Conservation (phyloP, 1,284 basidiomycete species). For the Naganishia albida region DNA sequence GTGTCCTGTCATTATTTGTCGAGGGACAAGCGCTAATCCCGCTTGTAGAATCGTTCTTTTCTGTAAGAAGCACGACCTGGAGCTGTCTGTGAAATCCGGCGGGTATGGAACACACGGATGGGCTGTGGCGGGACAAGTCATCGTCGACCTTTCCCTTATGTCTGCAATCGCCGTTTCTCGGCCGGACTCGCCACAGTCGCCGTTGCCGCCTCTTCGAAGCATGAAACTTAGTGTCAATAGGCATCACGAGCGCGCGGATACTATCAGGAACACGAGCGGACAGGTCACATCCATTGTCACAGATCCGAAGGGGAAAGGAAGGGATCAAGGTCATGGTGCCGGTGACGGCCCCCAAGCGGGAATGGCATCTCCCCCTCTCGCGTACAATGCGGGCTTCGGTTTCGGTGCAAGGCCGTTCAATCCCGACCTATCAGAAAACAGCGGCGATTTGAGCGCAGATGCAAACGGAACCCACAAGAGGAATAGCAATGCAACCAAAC, state of each 20-base stretch:
- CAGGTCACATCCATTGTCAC: constrained; percentile 9
- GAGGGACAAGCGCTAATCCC: not conserved
- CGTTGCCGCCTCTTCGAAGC: constrained; percentile 31
- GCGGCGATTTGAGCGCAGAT: constrained; percentile 8
- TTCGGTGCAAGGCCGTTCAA: constrained; percentile 2
- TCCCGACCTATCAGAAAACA: constrained; percentile 19
- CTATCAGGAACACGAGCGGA: constrained; percentile 19
- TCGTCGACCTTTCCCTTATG: constrained; percentile 73
- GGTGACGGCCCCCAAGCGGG: constrained; percentile 20
- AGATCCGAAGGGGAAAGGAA: constrained; percentile 21
- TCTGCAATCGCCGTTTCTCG: constrained; percentile 66
- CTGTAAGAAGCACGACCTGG: constrained; percentile 66
- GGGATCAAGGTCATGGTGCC: constrained; percentile 19
- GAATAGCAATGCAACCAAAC: constrained; percentile 26
- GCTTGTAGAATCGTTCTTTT: constrained; percentile 64
- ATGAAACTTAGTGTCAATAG: constrained; percentile 25
- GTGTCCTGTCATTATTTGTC: constrained; percentile 39
- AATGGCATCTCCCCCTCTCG: constrained; percentile 18
- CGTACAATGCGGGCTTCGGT: constrained; percentile 15
- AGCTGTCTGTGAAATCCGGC: constrained; percentile 81
- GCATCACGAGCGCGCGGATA: constrained; percentile 8
- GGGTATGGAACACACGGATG: constrained; percentile 86
- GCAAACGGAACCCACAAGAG: not conserved
- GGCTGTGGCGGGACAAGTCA: constrained; percentile 74
- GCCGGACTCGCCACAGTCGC: constrained; percentile 53